A percentile compares a stretch with the other conserved stretches of the same genome.
Conservation (phyloP, 2,329 filamentous ascomycete genomes). For the Sphaerulina musiva region DNA sequence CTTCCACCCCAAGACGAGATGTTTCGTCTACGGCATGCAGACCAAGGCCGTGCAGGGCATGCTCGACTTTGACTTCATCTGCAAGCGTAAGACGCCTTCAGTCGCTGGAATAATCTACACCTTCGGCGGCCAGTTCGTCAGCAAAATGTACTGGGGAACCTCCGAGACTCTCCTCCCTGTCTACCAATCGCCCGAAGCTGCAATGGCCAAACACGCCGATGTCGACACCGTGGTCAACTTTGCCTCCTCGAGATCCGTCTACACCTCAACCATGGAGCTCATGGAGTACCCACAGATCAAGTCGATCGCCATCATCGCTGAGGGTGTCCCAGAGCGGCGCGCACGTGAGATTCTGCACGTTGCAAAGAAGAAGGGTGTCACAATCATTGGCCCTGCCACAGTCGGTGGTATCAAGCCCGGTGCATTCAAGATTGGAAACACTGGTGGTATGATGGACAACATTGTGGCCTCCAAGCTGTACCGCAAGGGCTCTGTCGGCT, state of each 20-base stretch:
- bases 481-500: constrained; percentile 96
- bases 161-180: constrained; percentile 97
- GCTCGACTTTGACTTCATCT: constrained; percentile 99
- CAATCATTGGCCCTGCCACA: constrained; percentile 96
- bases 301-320: constrained; percentile 98
- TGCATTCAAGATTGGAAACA: constrained; percentile 99
- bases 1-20: constrained; percentile 99
- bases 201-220: constrained; percentile 90
- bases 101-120: constrained; percentile 99
- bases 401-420: constrained; percentile 99
- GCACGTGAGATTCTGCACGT: constrained; percentile 96
- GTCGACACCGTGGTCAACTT: constrained; percentile 99
- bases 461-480: constrained; percentile 99
- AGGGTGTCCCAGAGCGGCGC: constrained; percentile 97
- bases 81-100: constrained; percentile 93
- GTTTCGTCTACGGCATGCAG: constrained; percentile 99
- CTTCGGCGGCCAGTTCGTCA: constrained; percentile 99
- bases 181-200: constrained; percentile 90
- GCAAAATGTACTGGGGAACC: constrained; percentile 99
- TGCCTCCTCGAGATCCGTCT: constrained; percentile 96
- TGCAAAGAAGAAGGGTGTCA: constrained; percentile 96
- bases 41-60: constrained; percentile 61
- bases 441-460: constrained; percentile 99
- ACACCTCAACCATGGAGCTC: constrained; percentile 96
- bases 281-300: constrained; percentile 97